Evolutionary conservation across 306 rosid genomes (phyloP), one percentile per base, ranked within the genome.

Genomic region (Hylodesmum podocarpum): DNA sequence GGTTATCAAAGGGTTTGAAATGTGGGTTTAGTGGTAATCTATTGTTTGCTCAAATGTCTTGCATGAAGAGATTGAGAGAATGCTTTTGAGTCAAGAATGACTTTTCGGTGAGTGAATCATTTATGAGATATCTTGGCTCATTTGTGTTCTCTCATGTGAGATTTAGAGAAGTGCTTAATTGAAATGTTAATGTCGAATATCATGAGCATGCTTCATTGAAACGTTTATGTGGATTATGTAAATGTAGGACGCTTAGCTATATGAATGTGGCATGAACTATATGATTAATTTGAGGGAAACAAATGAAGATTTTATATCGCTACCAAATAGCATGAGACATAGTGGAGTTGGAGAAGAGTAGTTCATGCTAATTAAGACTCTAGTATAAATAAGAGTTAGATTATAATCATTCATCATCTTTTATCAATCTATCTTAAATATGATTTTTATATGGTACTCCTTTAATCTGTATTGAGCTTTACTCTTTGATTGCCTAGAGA

Each of bases 21-120:
- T 5, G 59, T 10, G 51, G 7, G 37, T 10, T 8, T 54, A 8
- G 43, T 13, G 18, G 36, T n/a, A 16, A 3, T 0, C 4, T 8
- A 44, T 37, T 31, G 19, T 53, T 40, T 40, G 75, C 75, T 77
- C 81, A 39, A 77, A 29, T 12, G 44, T 39, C 74, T 64, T 70
- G 64, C 70, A 72, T 40, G 78, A 61, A 25, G 87, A 49, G 75
- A 46, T 16, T 58, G 61, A 34, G 72, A 72, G 80, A 79, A 71
- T 66, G 66, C 19, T 70, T 69, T 46, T 75, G 84, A 83, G 84
- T 71, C 86, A 66, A 78, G 83, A 80, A 82, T 82, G 85, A 82
- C 78, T 76, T 81, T 80, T 79, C 79, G 86, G 72, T n/a, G n/a
- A n/a, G n/a, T n/a, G n/a, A n/a, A n/a, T n/a, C n/a, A n/a, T n/a